Percentiles rank a stretch among this genome's conserved stretches.
phyloP scores from a whole-genome alignment of 1,139 yeast genomes.

The Lodderomyces metapsilosis region DNA sequence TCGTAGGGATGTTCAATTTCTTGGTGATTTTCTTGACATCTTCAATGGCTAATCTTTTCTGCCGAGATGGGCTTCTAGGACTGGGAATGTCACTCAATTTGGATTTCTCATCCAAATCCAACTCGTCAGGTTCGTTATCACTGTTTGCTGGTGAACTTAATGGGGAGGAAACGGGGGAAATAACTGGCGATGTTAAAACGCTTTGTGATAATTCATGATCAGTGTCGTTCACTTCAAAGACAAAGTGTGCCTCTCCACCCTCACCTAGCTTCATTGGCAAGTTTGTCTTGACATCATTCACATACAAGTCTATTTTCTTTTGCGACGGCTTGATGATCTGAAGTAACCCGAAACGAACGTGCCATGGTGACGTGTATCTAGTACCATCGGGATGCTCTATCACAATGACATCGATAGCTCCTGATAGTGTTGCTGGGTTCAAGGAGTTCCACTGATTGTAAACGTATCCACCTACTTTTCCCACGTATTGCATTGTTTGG shows the following conservation, averaged over 20 bases:
- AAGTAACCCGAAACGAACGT: conserved; percentile 91
- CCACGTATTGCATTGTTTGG: conserved; percentile 83
- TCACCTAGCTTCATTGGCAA: conserved; percentile 96
- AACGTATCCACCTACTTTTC: conserved; percentile 90
- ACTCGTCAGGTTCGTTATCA: conserved; percentile 27
- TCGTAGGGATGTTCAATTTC: conserved; percentile 82
- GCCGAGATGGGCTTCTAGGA: conserved; percentile 23
- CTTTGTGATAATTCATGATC: conserved; percentile 60
- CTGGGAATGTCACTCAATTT: conserved; percentile 23
- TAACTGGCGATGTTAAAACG: conserved; percentile 86
- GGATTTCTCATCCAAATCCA: conserved; percentile 33
- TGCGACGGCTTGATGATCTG: conserved; percentile 93
- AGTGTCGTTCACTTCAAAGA: conserved; percentile 81
- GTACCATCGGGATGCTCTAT: conserved; percentile 87
- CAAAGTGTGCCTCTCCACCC: conserved; percentile 97
- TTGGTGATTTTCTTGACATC: conserved; percentile 68
- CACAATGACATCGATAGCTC: conserved; percentile 96
- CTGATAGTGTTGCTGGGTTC: conserved; percentile 93
- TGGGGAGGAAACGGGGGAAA: conserved; percentile 77
- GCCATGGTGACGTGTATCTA: conserved; percentile 92
- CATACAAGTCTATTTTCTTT: conserved; percentile 85
- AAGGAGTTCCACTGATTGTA: conserved; percentile 97
- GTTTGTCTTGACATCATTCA: conserved; percentile 78
- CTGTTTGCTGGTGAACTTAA: conserved; percentile 37
- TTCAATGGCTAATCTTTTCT: conserved; percentile 51